phyloP scores from a whole-genome alignment of 768 basidiomycete genomes.

The Suillus hirtellus region DNA sequence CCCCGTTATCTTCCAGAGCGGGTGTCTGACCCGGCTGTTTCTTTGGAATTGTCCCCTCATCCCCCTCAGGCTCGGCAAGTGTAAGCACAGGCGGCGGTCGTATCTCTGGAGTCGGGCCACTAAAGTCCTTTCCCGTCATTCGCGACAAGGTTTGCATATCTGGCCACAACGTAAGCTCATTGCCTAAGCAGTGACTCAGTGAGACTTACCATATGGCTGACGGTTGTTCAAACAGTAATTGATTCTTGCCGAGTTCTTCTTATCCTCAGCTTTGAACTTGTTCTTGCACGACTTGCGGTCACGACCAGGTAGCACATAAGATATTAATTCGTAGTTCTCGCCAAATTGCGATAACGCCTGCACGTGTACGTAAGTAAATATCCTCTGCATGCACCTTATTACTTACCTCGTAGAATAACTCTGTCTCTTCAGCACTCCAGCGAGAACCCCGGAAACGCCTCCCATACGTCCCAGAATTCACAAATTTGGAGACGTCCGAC shows the following conservation, averaged over 20 bases:
- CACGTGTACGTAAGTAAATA: conserved; percentile 15
- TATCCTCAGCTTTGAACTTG: conserved; percentile 91
- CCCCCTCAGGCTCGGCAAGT: conserved; percentile 28
- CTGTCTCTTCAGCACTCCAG: conserved; percentile 91
- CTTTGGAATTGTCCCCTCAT: background rate
- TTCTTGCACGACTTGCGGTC: conserved; percentile 90
- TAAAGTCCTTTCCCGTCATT: conserved; percentile 86
- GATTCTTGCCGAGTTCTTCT: conserved; percentile 73
- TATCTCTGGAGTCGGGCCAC: conserved; percentile 77
- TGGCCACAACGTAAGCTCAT: conserved; percentile 25
- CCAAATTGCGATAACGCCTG: conserved; percentile 90
- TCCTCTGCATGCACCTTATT: background rate
- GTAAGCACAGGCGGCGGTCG: conserved; percentile 38
- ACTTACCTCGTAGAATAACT: conserved; percentile 81
- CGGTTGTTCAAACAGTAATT: conserved; percentile 73
- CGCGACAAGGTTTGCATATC: conserved; percentile 74
- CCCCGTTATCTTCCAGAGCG: conserved; percentile 32
- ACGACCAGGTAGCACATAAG: conserved; percentile 79
- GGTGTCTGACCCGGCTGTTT: conserved; percentile 20
- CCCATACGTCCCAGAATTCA: conserved; percentile 81
- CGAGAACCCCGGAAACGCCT: conserved; percentile 80
- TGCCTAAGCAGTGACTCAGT: conserved; percentile 3
- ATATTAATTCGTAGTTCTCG: conserved; percentile 91
- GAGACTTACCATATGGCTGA: conserved; percentile 67
- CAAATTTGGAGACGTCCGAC: conserved; percentile 80